Conservation (phyloP, 495 filamentous ascomycete genomes). For the Penicillium egyptiacum region DNA sequence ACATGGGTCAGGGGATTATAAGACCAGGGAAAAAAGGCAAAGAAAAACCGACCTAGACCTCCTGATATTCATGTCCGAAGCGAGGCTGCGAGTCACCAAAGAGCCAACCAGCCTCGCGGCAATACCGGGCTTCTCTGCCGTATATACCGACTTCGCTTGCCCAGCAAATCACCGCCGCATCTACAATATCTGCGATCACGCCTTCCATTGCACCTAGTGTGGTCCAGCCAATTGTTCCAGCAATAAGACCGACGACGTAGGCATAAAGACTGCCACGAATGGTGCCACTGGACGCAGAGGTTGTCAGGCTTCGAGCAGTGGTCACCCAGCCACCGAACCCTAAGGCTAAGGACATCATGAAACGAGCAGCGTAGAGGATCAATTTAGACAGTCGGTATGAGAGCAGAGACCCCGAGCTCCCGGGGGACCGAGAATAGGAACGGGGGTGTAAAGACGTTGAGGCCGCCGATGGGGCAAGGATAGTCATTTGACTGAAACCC, state of each 20-base stretch:
- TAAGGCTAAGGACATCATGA: constrained; percentile 83
- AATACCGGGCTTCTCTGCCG: constrained; percentile 72
- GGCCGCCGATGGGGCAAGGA: constrained; percentile 62
- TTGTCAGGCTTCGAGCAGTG: constrained; percentile 69
- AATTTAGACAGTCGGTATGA: constrained; percentile 90
- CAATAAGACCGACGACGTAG: constrained; percentile 89
- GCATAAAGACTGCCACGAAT: constrained; percentile 87
- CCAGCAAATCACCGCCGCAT: constrained; percentile 91
- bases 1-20: constrained; percentile 1
- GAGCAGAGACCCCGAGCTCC: constrained; percentile 44
- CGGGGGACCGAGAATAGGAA: constrained; percentile 42
- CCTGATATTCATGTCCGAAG: constrained; percentile 18
- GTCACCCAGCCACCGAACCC: constrained; percentile 98
- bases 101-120: constrained; percentile 79
- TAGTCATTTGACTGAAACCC: constrained; percentile 73
- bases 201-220: constrained; percentile 94
- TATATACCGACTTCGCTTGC: constrained; percentile 76
- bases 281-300: constrained; percentile 52
- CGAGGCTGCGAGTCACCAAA: constrained; percentile 58
- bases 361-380: constrained; percentile 83
- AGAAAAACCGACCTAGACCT: constrained; percentile 17
- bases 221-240: constrained; percentile 92
- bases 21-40: background rate
- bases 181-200: constrained; percentile 85
- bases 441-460: constrained; percentile 53